Evolutionary conservation across 371 early-diverging fungal species (phyloP), one percentile per base, ranked within the genome.

Genomic region (Dinochytrium kinnereticum): DNA sequence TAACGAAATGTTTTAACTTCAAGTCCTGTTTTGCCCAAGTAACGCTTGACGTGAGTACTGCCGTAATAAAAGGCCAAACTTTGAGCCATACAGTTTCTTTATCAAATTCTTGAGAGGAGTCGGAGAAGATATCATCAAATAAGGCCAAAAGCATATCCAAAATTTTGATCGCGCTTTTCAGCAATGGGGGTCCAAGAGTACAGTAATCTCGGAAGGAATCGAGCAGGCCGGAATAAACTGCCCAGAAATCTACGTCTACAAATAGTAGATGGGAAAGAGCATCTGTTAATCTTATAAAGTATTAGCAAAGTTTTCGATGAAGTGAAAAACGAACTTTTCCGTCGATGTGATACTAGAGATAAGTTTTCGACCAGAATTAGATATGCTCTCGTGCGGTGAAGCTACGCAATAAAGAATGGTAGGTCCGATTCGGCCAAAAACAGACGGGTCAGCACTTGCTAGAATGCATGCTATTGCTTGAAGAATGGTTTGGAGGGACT

Each of bases 1-100:
- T 76, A 10, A 76, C 68, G 57, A 37, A 59, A 10, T 66, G 37
- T 50, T 76, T 76, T 40, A 71, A 28, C 36, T 37, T 69, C 1
- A 51, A 34, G 57, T 76, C 76, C 55, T 68, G 51, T 51, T 76
- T 76, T 19, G 76, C 76, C 76, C 76, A 76, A 39, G 57, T 57
- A 17, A 69, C 72, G 34, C 64, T 61, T 26, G 68, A 68, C 10
- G 33, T 10, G 1, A 76, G 55, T 19, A 76, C 44, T 10, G 68
- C 38, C 1, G 19, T 24, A 15, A 76, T 28, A 34, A 76, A 76
- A 13, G 76, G 76, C 76, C 76, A 76, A 1, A 67, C n/a, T 61
- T 76, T 76, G 30, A 72, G 71, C 76, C 76, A 76, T 1, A 68
- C 59, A 24, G 71, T 51, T 26, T 71, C 36, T 13, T 70, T 70